phyloP scores from a whole-genome alignment of 163 green algal species.

The Volvox carteri region DNA sequence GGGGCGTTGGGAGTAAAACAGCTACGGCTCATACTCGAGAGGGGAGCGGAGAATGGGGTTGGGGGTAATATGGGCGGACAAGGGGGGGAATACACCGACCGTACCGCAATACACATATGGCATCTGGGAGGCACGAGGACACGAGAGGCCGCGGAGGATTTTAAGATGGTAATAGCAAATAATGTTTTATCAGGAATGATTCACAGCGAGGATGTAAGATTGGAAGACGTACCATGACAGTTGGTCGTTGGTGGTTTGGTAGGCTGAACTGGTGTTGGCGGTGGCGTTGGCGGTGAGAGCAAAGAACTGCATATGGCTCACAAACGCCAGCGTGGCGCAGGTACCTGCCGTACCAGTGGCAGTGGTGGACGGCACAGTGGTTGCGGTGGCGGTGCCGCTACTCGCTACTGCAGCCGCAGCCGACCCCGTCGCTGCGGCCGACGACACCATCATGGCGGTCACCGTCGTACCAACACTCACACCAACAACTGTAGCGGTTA shows the following conservation, averaged over 20 bases:
- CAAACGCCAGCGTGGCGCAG: conserved; percentile 18
- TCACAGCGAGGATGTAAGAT: too few species aligned
- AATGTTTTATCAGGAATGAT: too few species aligned
- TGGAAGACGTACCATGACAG: conserved; percentile 23
- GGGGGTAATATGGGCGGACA: too few species aligned
- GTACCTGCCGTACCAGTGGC: background rate
- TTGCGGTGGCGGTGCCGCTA: background rate
- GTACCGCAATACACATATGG: too few species aligned
- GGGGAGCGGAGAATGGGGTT: too few species aligned
- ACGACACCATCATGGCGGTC: background rate
- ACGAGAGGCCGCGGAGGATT: background rate
- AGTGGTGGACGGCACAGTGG: background rate
- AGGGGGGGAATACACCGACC: background rate
- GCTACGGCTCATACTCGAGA: too few species aligned
- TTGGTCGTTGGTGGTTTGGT: conserved; percentile 24
- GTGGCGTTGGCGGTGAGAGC: conserved; percentile 23
- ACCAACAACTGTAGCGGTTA: conserved; percentile 6
- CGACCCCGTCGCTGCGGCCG: background rate
- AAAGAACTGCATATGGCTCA: conserved; percentile 51
- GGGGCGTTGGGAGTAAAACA: too few species aligned
- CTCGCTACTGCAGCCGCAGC: background rate
- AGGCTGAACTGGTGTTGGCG: background rate
- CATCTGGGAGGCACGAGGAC: background rate
- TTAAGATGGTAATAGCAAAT: too few species aligned
- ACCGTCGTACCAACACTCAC: background rate